phyloP scores from a whole-genome alignment of 1,284 basidiomycete genomes.

The Sanghuangporus weigelae region DNA sequence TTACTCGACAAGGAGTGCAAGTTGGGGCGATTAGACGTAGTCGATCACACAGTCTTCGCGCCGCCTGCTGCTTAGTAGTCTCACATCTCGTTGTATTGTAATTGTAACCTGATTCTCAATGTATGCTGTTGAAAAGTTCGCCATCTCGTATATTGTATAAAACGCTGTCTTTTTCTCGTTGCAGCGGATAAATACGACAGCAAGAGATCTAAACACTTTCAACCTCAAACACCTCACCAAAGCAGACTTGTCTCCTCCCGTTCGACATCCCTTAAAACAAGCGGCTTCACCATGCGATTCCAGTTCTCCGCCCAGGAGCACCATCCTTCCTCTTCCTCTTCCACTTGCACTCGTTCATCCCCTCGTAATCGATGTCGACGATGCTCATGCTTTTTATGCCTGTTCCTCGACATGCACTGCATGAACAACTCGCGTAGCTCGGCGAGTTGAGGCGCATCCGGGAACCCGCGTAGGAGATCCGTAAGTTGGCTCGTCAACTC shows the following conservation, averaged over 20 bases:
- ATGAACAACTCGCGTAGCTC: constrained; percentile 43
- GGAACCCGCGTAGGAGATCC: constrained; percentile 60
- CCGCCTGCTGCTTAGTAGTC: constrained; percentile 42
- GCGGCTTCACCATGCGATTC: constrained; percentile 59
- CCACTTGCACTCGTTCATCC: constrained; percentile 15
- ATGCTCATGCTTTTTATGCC: neutral
- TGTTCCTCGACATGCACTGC: constrained; percentile 10
- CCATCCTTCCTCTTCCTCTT: constrained; percentile 50
- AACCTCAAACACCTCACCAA: neutral
- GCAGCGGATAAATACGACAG: neutral
- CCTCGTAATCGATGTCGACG: constrained; percentile 7
- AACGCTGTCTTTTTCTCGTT: neutral
- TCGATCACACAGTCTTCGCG: constrained; percentile 55
- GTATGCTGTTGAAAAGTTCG: neutral
- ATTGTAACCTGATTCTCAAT: neutral
- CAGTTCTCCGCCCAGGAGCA: constrained; percentile 83
- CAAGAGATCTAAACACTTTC: neutral
- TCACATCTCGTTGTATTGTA: neutral
- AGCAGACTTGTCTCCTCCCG: constrained; percentile 12
- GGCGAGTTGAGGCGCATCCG: constrained; percentile 44
- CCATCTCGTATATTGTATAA: neutral
- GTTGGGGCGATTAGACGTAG: constrained; percentile 50
- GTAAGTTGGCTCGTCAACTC: constrained; percentile 73
- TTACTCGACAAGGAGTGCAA: constrained; percentile 88
- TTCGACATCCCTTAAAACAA: constrained; percentile 49